Conservation (phyloP, 2,329 filamentous ascomycete species). For the Berkeleyomyces rouxiae region DNA sequence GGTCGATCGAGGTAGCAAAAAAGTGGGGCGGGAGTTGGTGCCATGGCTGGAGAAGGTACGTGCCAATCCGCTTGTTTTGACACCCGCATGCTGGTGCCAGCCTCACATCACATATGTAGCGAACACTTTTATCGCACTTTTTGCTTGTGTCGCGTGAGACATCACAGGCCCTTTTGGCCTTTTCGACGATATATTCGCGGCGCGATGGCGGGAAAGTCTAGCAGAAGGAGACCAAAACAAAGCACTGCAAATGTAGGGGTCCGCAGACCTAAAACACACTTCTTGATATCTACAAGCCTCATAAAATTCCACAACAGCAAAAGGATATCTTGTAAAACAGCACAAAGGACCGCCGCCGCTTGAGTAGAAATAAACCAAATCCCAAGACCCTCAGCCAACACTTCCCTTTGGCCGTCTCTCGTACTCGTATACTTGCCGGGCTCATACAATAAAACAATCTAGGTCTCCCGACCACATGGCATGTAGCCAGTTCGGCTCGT, state of each 20-base stretch:
- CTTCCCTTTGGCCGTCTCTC: neutral
- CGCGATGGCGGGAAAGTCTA: neutral
- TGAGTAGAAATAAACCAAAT: neutral
- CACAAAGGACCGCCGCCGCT: neutral
- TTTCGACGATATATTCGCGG: neutral
- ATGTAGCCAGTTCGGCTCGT: constrained; percentile 25
- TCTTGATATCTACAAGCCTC: neutral
- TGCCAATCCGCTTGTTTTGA: neutral
- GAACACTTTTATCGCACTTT: neutral
- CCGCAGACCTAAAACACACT: neutral
- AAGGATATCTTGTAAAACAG: neutral
- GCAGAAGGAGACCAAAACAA: neutral
- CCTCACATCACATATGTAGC: neutral
- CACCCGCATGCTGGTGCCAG: neutral
- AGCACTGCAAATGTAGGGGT: neutral
- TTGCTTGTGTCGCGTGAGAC: neutral
- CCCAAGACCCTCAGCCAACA: neutral
- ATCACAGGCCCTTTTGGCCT: neutral
- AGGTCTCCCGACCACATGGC: constrained; percentile 28
- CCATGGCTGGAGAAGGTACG: neutral
- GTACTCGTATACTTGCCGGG: neutral
- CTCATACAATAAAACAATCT: constrained; percentile 30
- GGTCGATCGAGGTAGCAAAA: neutral
- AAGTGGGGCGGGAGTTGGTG: neutral
- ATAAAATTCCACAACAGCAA: neutral